Conservation (phyloP, 2,329 filamentous ascomycete genomes). For the Ophiosphaerella herpotricha region DNA sequence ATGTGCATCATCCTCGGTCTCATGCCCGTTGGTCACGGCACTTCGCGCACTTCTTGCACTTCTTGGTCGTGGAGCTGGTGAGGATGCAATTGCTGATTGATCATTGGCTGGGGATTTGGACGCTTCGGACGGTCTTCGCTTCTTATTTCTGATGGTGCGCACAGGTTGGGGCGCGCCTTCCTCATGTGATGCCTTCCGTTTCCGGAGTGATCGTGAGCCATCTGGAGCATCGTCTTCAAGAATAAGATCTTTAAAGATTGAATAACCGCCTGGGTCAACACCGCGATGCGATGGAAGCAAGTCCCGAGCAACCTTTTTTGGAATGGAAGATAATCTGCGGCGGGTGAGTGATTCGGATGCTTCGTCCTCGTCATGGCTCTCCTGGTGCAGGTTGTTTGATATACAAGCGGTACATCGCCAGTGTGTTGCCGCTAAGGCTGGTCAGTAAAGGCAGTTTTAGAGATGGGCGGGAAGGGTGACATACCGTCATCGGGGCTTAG, state of each 20-base stretch:
- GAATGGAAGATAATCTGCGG: slow-evolving; percentile 62
- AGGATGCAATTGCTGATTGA: slow-evolving; percentile 33
- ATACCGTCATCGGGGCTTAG: slow-evolving; percentile 68
- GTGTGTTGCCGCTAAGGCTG: slow-evolving; percentile 55
- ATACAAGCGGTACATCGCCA: slow-evolving; percentile 68
- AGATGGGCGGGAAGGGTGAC: slow-evolving; percentile 31
- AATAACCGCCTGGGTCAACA: slow-evolving; percentile 66
- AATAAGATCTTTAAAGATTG: slow-evolving; percentile 74
- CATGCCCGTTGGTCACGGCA: slow-evolving; percentile 35
- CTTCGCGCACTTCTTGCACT: slow-evolving; percentile 25
- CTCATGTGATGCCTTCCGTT: slow-evolving; percentile 79
- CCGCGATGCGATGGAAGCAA: slow-evolving; percentile 71
- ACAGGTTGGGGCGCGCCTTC: slow-evolving; percentile 59
- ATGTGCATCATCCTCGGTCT: slow-evolving; percentile 34
- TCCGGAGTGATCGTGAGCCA: slow-evolving; percentile 76
- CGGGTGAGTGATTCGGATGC: slow-evolving; percentile 48
- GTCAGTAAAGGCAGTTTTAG: slow-evolving; percentile 21
- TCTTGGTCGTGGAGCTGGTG: slow-evolving; percentile 33
- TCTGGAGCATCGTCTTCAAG: slow-evolving; percentile 75
- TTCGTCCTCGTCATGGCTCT: slow-evolving; percentile 42
- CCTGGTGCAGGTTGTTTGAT: slow-evolving; percentile 47
- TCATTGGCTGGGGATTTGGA: slow-evolving; percentile 37
- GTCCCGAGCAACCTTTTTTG: slow-evolving; percentile 68
- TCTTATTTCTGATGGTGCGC: slow-evolving; percentile 48
- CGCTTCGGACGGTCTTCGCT: slow-evolving; percentile 42